A percentile compares a stretch with the other conserved stretches of the same genome.
These are phyloP conservation scores for Emericellopsis atlantica DNA, from an alignment of 2,329 filamentous ascomycete genomes.

Conservation along the genomic window DNA sequence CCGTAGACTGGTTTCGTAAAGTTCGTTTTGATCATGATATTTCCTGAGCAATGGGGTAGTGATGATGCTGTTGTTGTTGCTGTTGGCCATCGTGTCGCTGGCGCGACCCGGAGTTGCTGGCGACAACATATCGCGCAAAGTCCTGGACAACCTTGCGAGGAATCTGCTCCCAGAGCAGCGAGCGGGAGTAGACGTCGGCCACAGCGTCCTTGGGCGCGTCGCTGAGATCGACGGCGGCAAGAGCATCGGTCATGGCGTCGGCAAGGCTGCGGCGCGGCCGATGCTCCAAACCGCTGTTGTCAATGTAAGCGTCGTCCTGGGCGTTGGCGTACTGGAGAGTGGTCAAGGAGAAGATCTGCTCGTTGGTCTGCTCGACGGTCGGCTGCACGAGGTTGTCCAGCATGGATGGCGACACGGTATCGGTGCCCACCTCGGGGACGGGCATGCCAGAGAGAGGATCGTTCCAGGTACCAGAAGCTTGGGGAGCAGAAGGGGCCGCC, in stretches of 20 bases:
- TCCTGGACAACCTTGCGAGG: conserved; percentile 83
- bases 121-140: conserved; percentile 73
- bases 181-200: conserved; percentile 85
- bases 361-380: conserved; percentile 73
- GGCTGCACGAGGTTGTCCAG: conserved; percentile 62
- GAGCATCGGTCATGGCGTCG: conserved; percentile 69
- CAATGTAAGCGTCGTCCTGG: conserved; percentile 51
- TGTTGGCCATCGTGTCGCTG: conserved; percentile 7
- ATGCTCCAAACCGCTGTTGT: conserved; percentile 28
- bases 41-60: conserved; percentile 15
- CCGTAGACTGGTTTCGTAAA: conserved; percentile 8
- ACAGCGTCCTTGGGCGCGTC: conserved; percentile 51
- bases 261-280: conserved; percentile 55
- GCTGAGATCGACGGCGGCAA: conserved; percentile 63
- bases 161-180: conserved; percentile 88
- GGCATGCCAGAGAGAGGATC: conserved; percentile 25
- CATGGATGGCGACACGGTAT: conserved; percentile 45
- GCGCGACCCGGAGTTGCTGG: not conserved
- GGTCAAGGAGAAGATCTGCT: conserved; percentile 79
- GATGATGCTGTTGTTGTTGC: conserved; percentile 26
- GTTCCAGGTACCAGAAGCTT: conserved; percentile 38
- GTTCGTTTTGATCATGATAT: conserved; percentile 19
- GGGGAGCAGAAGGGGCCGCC: conserved; percentile 27
- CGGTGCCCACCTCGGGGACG: conserved; percentile 24
- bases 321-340: conserved; percentile 81